Conservation (phyloP, 2,329 filamentous ascomycete species). For the Chrysosporium keratinophilum region DNA sequence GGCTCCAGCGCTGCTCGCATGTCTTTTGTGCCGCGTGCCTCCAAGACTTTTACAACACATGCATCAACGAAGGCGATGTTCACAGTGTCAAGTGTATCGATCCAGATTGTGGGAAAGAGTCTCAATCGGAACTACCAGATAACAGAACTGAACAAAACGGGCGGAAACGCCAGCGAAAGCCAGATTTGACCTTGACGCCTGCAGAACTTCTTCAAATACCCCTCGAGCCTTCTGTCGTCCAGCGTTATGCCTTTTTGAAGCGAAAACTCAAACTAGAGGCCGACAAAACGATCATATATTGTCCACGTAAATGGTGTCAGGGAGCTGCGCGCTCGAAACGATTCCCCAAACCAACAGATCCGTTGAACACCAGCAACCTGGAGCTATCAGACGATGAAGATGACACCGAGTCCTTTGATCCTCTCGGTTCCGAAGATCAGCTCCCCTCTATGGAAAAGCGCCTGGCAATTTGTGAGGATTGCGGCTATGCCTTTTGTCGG, state of each 20-base stretch:
- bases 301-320: slow-evolving; percentile 84
- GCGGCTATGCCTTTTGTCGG: slow-evolving; percentile 76
- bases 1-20: slow-evolving; percentile 72
- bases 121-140: slow-evolving; percentile 22
- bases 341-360: slow-evolving; percentile 59
- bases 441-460: slow-evolving; percentile 50
- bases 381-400: slow-evolving; percentile 43
- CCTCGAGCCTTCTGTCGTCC: slow-evolving; percentile 59
- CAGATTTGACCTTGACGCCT: slow-evolving; percentile 61
- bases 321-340: slow-evolving; percentile 70
- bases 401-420: slow-evolving; percentile 37
- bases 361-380: slow-evolving; percentile 40
- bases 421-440: slow-evolving; percentile 33
- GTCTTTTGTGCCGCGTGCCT: slow-evolving; percentile 87
- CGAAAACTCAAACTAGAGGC: slow-evolving; percentile 87
- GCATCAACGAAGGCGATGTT: slow-evolving; percentile 77
- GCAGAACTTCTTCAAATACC: slow-evolving; percentile 75
- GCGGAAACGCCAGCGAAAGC: slow-evolving; percentile 41
- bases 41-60: slow-evolving; percentile 78
- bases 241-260: slow-evolving; percentile 79
- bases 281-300: slow-evolving; percentile 86
- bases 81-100: slow-evolving; percentile 67
- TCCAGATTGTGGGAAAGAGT: slow-evolving; percentile 61
- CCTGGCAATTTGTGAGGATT: slow-evolving; percentile 78
- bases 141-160: slow-evolving; percentile 21